phyloP scores from a whole-genome alignment of 768 basidiomycete genomes.

The Russula vinacea region DNA sequence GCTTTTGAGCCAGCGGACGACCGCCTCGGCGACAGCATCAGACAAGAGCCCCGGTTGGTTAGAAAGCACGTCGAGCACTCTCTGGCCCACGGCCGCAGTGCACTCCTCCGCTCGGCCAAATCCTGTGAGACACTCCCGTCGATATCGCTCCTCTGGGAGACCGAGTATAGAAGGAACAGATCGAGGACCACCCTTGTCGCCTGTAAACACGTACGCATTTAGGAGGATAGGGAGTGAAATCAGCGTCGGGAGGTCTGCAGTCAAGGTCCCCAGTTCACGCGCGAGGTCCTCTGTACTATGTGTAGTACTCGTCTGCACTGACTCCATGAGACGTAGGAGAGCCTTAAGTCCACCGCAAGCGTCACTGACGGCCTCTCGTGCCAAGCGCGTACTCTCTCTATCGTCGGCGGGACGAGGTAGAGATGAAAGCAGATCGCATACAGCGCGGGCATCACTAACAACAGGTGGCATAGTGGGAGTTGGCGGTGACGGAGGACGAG shows the following conservation, averaged over 20 bases:
- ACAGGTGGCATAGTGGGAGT: slow-evolving; percentile 39
- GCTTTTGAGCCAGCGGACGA: slow-evolving; percentile 30
- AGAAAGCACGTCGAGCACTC: slow-evolving; percentile 51
- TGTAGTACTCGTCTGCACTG: slow-evolving; percentile 28
- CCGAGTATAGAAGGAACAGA: slow-evolving; percentile 56
- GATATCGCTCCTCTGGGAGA: slow-evolving; percentile 59
- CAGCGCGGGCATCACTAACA: slow-evolving; percentile 55
- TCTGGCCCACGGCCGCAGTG: slow-evolving; percentile 54
- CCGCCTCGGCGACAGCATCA: slow-evolving; percentile 31
- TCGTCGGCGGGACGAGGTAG: slow-evolving; percentile 61
- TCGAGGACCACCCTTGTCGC: slow-evolving; percentile 34
- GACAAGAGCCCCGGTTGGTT: slow-evolving; percentile 10
- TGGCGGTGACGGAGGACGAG: slow-evolving; percentile 66
- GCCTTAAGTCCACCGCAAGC: slow-evolving; percentile 64
- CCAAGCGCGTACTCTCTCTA: slow-evolving; percentile 49
- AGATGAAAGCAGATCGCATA: slow-evolving; percentile 57
- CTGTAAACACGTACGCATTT: slow-evolving; percentile 40
- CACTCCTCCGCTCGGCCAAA: slow-evolving; percentile 79
- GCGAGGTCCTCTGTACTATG: slow-evolving; percentile 33
- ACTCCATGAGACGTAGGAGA: slow-evolving; percentile 56
- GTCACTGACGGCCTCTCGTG: slow-evolving; percentile 79
- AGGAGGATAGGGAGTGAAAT: slow-evolving; percentile 69
- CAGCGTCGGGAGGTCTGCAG: slow-evolving; percentile 66
- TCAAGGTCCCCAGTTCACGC: slow-evolving; percentile 50
- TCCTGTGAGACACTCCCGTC: slow-evolving; percentile 65